These are phyloP conservation scores for Arthrobotrys megalospora DNA, from an alignment of 2,329 filamentous ascomycete species.

Conservation along the genomic window DNA sequence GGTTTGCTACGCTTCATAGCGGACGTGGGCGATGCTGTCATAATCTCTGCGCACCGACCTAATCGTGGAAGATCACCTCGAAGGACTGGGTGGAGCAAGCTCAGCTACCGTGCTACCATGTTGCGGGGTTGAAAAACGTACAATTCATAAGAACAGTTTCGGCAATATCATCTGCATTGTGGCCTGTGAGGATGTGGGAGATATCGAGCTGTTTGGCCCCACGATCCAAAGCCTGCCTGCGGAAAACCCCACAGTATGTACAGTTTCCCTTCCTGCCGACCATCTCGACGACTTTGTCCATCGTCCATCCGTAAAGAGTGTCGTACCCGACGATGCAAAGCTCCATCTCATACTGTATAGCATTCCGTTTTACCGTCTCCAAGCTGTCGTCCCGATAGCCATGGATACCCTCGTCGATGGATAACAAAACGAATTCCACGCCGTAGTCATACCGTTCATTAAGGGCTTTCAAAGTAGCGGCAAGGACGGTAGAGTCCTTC, in stretches of 20 bases:
- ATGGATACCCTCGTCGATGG: conserved; percentile 96
- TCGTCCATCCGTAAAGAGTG: conserved; percentile 97
- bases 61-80: conserved; percentile 90
- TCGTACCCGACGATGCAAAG: conserved; percentile 93
- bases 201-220: conserved; percentile 90
- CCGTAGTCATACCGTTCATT: conserved; percentile 92
- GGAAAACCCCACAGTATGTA: conserved; percentile 97
- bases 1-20: conserved; percentile 97
- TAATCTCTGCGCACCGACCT: conserved; percentile 88
- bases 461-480: conserved; percentile 92
- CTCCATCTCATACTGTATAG: conserved; percentile 89
- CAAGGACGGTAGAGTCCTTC: conserved; percentile 96
- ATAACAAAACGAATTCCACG: conserved; percentile 86
- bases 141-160: conserved; percentile 97
- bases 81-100: conserved; percentile 72
- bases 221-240: conserved; percentile 91
- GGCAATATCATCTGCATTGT: conserved; percentile 97
- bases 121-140: conserved; percentile 25
- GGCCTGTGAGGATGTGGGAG: conserved; percentile 93
- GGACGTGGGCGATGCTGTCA: conserved; percentile 82
- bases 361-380: conserved; percentile 96
- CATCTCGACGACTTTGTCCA: conserved; percentile 97
- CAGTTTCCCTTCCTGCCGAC: conserved; percentile 99
- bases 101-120: background rate
- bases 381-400: conserved; percentile 96